Evolutionary conservation across 345 rosid genomes (phyloP).

Genomic region (Ceriops zippeliana): DNA sequence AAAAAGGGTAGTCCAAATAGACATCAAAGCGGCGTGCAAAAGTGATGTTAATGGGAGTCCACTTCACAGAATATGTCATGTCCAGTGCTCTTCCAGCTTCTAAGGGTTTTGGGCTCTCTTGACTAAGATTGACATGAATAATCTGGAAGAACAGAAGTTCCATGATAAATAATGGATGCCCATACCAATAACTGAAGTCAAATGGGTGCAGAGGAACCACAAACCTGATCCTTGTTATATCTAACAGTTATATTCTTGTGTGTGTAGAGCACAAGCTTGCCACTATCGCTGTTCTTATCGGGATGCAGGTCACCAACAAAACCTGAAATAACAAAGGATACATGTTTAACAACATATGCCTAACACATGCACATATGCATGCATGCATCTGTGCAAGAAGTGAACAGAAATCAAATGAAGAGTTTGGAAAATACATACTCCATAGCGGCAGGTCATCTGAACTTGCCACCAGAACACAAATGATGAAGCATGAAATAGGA

Average conservation of each 20-base stretch:
- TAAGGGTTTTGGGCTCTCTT: slow-evolving; percentile 69
- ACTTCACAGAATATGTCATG: slow-evolving; percentile 83
- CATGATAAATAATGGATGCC: slow-evolving; percentile 1
- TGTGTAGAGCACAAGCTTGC: slow-evolving; percentile 70
- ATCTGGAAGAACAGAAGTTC: slow-evolving; percentile 41
- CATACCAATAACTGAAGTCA: not conserved
- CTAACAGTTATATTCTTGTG: slow-evolving; percentile 62
- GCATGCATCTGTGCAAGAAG: not conserved
- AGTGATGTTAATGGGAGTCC: slow-evolving; percentile 61
- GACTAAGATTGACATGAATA: slow-evolving; percentile 84
- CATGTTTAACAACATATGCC: not conserved
- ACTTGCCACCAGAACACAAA: slow-evolving; percentile 32
- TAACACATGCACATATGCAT: too few relatives aligned
- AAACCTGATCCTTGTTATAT: slow-evolving; percentile 84
- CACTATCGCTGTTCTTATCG: slow-evolving; percentile 71
- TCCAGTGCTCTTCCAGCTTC: slow-evolving; percentile 62
- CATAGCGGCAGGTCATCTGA: slow-evolving; percentile 92
- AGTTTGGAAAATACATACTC: slow-evolving; percentile 50
- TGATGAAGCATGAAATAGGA: slow-evolving; percentile 23
- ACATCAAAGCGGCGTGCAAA: slow-evolving; percentile 92
- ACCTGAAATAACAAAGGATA: slow-evolving; percentile 40
- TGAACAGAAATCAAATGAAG: slow-evolving; percentile 2
- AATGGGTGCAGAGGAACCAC: slow-evolving; percentile 20
- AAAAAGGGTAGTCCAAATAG: slow-evolving; percentile 87
- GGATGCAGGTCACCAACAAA: slow-evolving; percentile 81